phyloP scores from a whole-genome alignment of 495 filamentous ascomycete species.

The Hypomontagnella submonticulosa region DNA sequence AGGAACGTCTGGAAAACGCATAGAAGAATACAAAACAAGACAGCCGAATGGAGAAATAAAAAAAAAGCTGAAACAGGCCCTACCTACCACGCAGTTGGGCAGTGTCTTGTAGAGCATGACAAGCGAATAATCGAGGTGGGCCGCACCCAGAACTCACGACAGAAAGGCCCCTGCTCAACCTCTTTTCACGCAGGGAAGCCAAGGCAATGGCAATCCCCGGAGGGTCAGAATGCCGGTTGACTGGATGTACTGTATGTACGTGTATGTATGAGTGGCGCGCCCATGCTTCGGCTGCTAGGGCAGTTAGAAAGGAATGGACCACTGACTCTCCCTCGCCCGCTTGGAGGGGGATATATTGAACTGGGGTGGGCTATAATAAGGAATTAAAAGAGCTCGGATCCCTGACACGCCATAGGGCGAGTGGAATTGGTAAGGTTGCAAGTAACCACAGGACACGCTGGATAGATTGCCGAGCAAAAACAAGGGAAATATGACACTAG shows the following conservation, averaged over 20 bases:
- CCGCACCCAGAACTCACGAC: constrained; percentile 48
- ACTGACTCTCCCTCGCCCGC: constrained; percentile 47
- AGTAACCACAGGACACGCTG: constrained; percentile 45
- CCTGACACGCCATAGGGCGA: constrained; percentile 58
- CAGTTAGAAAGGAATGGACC: constrained; percentile 46
- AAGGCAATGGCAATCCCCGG: constrained; percentile 50
- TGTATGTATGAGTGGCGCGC: constrained; percentile 44
- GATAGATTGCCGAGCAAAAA: constrained; percentile 51
- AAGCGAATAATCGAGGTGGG: constrained; percentile 54
- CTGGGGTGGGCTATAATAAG: constrained; percentile 59
- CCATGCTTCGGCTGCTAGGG: constrained; percentile 46
- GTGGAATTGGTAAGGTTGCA: constrained; percentile 48
- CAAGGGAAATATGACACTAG: constrained; percentile 44
- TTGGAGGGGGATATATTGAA: constrained; percentile 54
- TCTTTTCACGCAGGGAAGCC: constrained; percentile 43
- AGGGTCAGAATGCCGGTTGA: constrained; percentile 50
- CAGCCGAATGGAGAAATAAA: constrained; percentile 55
- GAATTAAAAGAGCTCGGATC: constrained; percentile 52
- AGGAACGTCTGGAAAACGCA: constrained; percentile 56
- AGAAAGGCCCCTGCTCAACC: constrained; percentile 47
- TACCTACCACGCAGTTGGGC: constrained; percentile 61
- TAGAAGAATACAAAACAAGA: constrained; percentile 59
- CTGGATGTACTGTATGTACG: constrained; percentile 42
- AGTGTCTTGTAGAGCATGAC: constrained; percentile 56
- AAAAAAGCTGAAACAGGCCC: constrained; percentile 60